Base-by-base conservation (phyloP, 164 flowering plant genomes). In the Vitis amurensis region DNA sequence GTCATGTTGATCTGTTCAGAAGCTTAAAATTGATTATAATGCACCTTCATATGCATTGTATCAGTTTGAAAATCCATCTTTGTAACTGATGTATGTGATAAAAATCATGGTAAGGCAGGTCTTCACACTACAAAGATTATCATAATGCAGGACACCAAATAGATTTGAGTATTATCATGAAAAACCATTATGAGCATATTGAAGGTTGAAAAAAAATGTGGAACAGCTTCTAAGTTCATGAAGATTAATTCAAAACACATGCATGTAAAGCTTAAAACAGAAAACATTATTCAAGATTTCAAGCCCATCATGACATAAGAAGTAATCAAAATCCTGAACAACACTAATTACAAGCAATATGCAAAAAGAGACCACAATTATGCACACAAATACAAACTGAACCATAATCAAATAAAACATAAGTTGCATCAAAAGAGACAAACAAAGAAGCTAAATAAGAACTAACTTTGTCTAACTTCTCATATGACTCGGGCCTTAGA, bases 401-500 rank as follows among this genome's bases (percentile, higher is more conserved):
- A 61, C 4, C 6, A 31, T 11, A 37, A 61, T 11, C n/a, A 37
- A 61, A n/a, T 49, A n/a, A 17, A 16, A 7, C 66, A 63, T 63
- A n/a, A 63, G 3, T n/a, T 63, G 19, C 30, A 16, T 44, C 10
- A 9, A 29, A 51, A 0, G 47, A 12, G 31, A 60, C 1, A 7
- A 49, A 17, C 3, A n/a, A 56, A 53, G 55, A 59, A 48, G 15
- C 37, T 11, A 13, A 60, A 70, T 13, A 4, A 65, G 65, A 58
- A 81, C 83, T 78, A 15, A 88, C 92, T 73, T 86, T 83, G 58
- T 80, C 82, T 58, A 87, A 64, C 82, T 84, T 88, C 79, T 88
- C 85, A 72, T 79, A 88, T 1, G 92, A 85, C 13, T 88, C 92
- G 1, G 86, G 85, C 19, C 81, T 77, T 51, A 87, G 80, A 50